Percentiles rank a stretch among this genome's conserved stretches.
These are phyloP conservation scores for Phaseolus lunatus DNA, from an alignment of 306 rosid genomes.

Conservation along the genomic window DNA sequence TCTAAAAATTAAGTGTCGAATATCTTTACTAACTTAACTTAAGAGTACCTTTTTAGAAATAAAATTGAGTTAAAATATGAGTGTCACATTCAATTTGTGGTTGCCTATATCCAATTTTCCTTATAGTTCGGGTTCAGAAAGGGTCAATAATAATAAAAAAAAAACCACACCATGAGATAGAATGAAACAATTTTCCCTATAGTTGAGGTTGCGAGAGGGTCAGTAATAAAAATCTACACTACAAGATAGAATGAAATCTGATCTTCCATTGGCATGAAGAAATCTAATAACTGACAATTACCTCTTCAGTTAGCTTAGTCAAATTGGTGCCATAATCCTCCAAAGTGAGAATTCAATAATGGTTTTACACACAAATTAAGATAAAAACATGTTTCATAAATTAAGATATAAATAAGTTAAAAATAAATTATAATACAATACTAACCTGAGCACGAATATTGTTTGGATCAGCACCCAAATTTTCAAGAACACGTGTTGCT, in stretches of 20 bases:
- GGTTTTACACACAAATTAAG: background rate
- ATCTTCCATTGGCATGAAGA: slow-evolving; percentile 11
- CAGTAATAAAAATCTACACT: too few relatives aligned
- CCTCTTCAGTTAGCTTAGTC: slow-evolving; percentile 98
- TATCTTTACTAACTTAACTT: too few relatives aligned
- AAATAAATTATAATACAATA: slow-evolving; percentile 4
- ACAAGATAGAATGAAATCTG: background rate
- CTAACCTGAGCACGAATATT: slow-evolving; percentile 93
- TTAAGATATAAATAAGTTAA: background rate
- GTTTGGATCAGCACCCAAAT: slow-evolving; percentile 91
- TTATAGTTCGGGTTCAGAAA: slow-evolving; percentile 43
- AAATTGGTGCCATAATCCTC: slow-evolving; percentile 94
- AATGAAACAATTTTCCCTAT: too few relatives aligned
- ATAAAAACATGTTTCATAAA: background rate
- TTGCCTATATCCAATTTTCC: slow-evolving; percentile 97
- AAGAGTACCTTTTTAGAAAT: too few relatives aligned
- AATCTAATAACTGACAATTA: slow-evolving; percentile 38
- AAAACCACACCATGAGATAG: background rate
- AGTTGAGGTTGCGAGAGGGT: too few relatives aligned
- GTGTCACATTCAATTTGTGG: slow-evolving; percentile 91
- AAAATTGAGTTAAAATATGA: too few relatives aligned
- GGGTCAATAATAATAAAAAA: background rate
- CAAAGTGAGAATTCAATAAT: slow-evolving; percentile 19
- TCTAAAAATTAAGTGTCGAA: too few relatives aligned
- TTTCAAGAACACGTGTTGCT: slow-evolving; percentile 97